Evolutionary conservation across 176 grass and related monocot genomes (phyloP).

Genomic region (Leersia perrieri): DNA sequence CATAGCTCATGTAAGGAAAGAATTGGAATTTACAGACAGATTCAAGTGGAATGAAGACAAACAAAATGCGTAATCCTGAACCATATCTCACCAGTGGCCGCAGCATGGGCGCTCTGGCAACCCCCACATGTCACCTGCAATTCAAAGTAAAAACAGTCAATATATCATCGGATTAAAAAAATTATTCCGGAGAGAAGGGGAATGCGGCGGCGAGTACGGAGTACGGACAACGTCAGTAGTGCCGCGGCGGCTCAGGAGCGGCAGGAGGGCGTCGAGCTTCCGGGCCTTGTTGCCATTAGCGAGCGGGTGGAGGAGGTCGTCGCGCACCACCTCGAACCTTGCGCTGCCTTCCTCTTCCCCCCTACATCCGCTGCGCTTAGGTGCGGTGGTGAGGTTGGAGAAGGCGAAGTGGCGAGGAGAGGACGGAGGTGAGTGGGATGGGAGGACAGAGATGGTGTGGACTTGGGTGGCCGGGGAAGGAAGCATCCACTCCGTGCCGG

Average conservation of each 20-base stretch:
- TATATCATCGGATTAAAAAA: neutral
- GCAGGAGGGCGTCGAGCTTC: slow-evolving; percentile 86
- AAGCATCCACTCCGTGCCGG: slow-evolving; percentile 62
- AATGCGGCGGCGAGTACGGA: neutral
- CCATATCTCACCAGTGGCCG: slow-evolving; percentile 65
- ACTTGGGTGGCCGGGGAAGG: slow-evolving; percentile 60
- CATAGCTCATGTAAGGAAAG: neutral
- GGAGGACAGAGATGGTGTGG: slow-evolving; percentile 56
- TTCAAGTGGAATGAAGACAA: neutral
- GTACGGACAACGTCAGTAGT: slow-evolving; percentile 50
- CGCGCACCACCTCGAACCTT: slow-evolving; percentile 62
- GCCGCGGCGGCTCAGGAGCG: slow-evolving; percentile 44
- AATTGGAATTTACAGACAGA: neutral
- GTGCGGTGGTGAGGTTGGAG: slow-evolving; percentile 46
- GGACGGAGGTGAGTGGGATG: neutral
- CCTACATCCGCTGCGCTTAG: neutral
- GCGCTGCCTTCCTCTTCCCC: neutral
- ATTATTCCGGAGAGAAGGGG: neutral
- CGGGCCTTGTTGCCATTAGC: slow-evolving; percentile 91
- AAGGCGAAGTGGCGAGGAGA: slow-evolving; percentile 30
- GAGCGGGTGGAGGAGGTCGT: slow-evolving; percentile 88
- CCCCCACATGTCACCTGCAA: slow-evolving; percentile 84
- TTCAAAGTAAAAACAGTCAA: neutral
- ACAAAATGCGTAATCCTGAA: neutral
- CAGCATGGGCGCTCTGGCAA: slow-evolving; percentile 85